Evolutionary conservation across 441 rosid species (phyloP).

Genomic region (Croton laevigatus): DNA sequence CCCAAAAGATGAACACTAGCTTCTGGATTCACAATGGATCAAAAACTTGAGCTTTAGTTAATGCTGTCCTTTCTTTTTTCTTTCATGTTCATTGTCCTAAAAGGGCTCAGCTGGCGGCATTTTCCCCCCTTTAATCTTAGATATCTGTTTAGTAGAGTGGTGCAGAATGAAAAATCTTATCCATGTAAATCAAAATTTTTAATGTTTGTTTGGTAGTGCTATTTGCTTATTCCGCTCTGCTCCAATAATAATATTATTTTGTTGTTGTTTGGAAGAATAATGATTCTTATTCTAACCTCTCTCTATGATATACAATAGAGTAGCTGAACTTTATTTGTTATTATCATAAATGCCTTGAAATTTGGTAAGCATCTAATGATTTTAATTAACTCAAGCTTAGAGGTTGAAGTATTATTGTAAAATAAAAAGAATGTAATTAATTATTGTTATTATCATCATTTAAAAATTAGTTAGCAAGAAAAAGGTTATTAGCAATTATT

Average conservation of each 20-base stretch:
- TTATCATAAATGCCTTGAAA: no score
- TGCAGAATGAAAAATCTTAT: not conserved
- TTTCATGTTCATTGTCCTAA: not conserved
- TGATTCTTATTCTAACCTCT: no score
- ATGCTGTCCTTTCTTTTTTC: not conserved
- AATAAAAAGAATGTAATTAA: no score
- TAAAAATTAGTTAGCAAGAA: no score
- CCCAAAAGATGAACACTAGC: conserved; percentile 41
- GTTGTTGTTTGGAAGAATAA: no score
- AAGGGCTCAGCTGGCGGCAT: conserved; percentile 15
- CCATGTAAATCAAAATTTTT: not conserved
- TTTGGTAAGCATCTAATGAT: no score
- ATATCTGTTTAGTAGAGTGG: conserved; percentile 10
- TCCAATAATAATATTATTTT: not conserved
- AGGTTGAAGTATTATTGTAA: no score
- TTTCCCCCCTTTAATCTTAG: not conserved
- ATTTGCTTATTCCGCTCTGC: not conserved
- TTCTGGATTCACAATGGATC: not conserved
- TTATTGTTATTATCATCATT: no score
- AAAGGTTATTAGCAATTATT: no score
- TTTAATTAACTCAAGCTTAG: no score
- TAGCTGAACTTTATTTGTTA: no score
- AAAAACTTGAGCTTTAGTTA: not conserved
- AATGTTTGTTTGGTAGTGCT: not conserved
- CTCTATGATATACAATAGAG: no score